phyloP scores from a whole-genome alignment of 495 filamentous ascomycete genomes.

The Aspergillus sparsus region DNA sequence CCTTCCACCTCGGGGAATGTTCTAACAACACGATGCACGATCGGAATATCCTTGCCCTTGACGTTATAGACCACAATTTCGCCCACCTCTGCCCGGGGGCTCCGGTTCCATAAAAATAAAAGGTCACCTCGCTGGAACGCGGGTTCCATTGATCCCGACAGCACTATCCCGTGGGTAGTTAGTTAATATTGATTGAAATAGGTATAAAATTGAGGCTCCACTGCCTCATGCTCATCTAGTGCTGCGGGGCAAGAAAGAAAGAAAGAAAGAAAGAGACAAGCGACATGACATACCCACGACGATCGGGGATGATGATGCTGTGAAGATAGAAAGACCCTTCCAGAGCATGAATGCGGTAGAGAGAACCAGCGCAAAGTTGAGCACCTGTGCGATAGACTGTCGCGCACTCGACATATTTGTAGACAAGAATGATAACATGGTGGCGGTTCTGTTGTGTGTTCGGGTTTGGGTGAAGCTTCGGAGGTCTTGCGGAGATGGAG shows the following conservation, averaged over 20 bases:
- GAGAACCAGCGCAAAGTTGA: constrained; percentile 94
- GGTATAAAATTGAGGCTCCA: no score
- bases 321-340: constrained; percentile 88
- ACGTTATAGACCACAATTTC: constrained; percentile 93
- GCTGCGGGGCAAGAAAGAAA: no score
- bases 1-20: constrained; percentile 59
- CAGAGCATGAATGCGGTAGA: constrained; percentile 97
- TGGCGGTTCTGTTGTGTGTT: constrained; percentile 22
- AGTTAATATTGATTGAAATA: background rate
- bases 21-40: constrained; percentile 84
- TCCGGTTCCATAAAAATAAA: constrained; percentile 91
- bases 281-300: constrained; percentile 57
- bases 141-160: constrained; percentile 95
- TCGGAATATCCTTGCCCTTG: constrained; percentile 79
- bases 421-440: constrained; percentile 72
- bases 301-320: constrained; percentile 87
- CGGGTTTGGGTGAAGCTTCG: constrained; percentile 19
- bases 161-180: constrained; percentile 46
- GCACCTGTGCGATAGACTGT: constrained; percentile 80
- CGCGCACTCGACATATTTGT: constrained; percentile 68
- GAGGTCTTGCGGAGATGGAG: constrained; percentile 30
- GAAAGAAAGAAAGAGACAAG: background rate
- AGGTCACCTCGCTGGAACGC: constrained; percentile 95
- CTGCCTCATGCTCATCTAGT: no score
- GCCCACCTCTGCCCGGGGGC: constrained; percentile 65